Base-by-base conservation (phyloP, 164 flowering plant species). In the Chloranthus sessilifolius region DNA sequence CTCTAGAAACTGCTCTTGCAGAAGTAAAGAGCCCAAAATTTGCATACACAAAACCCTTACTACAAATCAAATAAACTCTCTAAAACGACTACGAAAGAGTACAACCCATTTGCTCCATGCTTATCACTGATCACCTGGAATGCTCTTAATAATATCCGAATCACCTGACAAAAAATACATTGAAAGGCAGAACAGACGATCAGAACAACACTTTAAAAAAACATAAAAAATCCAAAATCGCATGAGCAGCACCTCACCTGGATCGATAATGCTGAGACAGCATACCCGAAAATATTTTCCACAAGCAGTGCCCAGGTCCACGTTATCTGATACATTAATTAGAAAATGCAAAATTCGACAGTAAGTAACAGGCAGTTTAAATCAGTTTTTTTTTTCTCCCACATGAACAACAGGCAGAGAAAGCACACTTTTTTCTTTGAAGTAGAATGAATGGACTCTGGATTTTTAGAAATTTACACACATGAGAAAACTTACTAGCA, bases 221-320 rank as follows among this genome's bases (percentile, higher is more conserved):
- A 16, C 0, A 21, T 1, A 10, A 23, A 7, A 7, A 25, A 4
- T 7, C 25, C n/a, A n/a, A n/a, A n/a, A n/a, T n/a, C n/a, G n/a
- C n/a, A n/a, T n/a, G n/a, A n/a, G n/a, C 19, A 11, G 22, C 26
- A 5, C 17, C 47, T 11, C 25, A 72, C 80, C 78, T 49, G 83
- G 76, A 43, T 75, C 80, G 26, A 69, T 60, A 34, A 78, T 68
- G 55, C 78, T 73, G 26, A 78, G 76, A 65, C 80, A 78, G 28
- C 70, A 70, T 0, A 78, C 83, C 51, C 83, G 53, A 55, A 35
- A 78, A 49, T 75, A 75, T 42, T 75, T 78, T 0, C 80, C 80
- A 44, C 80, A 78, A 20, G 80, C 80, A 9, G 83, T 78, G 7
- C 83, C 83, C 55, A 78, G 48, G 41, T 78, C 83, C 7, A 70